Evolutionary conservation across 1,284 basidiomycete species (phyloP).

Genomic region (Pyrrhoderma lamaoense): DNA sequence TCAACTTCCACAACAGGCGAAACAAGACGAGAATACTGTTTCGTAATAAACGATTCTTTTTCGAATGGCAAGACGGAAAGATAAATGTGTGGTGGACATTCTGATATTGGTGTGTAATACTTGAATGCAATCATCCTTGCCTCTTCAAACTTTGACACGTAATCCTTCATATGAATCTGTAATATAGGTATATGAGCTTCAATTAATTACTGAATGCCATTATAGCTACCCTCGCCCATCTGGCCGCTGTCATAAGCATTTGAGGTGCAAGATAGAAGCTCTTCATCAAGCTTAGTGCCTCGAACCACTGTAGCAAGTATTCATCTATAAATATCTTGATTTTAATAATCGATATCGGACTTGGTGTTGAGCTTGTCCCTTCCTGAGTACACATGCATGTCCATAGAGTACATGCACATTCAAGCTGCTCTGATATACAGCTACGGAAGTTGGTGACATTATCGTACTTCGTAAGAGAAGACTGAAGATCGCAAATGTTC

Average conservation of each 20-base stretch:
- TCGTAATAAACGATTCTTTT: conserved; percentile 5
- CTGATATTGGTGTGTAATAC: conserved; percentile 17
- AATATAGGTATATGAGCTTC: no score
- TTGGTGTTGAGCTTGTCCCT: no score
- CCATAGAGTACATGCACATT: conserved; percentile 8
- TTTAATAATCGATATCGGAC: not conserved
- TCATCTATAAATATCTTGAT: not conserved
- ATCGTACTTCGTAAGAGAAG: conserved; percentile 1
- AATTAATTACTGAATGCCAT: no score
- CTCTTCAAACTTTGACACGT: not conserved
- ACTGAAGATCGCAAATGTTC: conserved; percentile 5
- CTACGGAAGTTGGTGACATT: not conserved
- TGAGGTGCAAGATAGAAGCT: not conserved
- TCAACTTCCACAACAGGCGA: no score
- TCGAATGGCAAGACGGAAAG: conserved; percentile 21
- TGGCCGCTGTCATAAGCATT: not conserved
- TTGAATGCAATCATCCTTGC: conserved; percentile 15
- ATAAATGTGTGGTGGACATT: conserved; percentile 23
- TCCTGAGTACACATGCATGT: not conserved
- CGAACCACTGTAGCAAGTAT: not conserved
- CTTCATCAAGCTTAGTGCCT: conserved; percentile 1
- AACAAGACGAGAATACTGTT: no score
- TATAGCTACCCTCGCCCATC: not conserved
- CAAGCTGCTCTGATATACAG: not conserved
- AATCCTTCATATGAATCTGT: no score